These are phyloP conservation scores for Starmerella floricola DNA, from an alignment of 805 yeast species.

Conservation along the genomic window DNA sequence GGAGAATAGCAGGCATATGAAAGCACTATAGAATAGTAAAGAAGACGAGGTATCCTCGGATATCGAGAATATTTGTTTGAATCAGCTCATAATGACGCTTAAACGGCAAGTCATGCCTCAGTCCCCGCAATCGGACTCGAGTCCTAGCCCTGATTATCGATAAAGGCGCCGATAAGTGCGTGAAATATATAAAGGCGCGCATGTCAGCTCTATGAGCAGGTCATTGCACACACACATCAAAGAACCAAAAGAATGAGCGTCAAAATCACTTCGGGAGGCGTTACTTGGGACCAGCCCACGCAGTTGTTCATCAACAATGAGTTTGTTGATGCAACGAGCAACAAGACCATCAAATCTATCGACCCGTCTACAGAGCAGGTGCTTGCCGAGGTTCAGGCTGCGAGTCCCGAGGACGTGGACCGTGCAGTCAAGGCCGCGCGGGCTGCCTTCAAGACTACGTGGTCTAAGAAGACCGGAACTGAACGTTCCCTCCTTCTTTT, in stretches of 20 bases:
- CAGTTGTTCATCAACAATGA: constrained; percentile 74
- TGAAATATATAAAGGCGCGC: too few species aligned
- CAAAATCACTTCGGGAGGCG: constrained; percentile 35
- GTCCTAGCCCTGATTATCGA: too few species aligned
- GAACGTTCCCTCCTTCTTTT: constrained; percentile 50
- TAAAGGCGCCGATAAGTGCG: too few species aligned
- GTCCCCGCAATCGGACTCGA: too few species aligned
- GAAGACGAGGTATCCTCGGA: too few species aligned
- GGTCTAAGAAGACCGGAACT: constrained; percentile 66
- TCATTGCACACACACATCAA: not conserved
- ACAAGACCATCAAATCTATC: constrained; percentile 48
- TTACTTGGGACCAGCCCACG: constrained; percentile 61
- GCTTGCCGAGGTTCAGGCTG: constrained; percentile 60
- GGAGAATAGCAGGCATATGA: too few species aligned
- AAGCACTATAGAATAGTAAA: too few species aligned
- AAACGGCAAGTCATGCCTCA: too few species aligned
- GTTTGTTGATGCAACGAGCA: constrained; percentile 38
- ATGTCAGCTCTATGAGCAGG: too few species aligned
- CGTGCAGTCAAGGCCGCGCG: constrained; percentile 77
- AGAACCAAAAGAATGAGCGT: constrained; percentile 11
- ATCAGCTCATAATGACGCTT: too few species aligned
- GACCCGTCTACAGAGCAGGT: constrained; percentile 67
- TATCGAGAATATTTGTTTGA: too few species aligned
- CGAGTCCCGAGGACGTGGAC: constrained; percentile 67
- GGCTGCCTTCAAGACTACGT: constrained; percentile 50